phyloP scores from a whole-genome alignment of 2,329 filamentous ascomycete species.

The Albophoma yamanashiensis region DNA sequence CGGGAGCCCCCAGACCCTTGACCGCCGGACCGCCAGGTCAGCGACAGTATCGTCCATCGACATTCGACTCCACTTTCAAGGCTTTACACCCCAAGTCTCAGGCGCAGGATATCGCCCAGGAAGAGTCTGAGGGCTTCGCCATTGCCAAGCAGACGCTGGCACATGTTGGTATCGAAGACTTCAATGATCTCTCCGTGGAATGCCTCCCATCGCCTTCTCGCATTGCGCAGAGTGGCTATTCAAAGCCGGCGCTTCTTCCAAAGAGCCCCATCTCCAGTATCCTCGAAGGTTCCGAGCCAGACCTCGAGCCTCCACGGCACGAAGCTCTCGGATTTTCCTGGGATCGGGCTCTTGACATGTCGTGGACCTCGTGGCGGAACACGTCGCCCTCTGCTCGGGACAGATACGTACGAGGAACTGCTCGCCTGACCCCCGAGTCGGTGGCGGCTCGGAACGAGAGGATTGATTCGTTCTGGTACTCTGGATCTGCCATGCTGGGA shows the following conservation, averaged over 20 bases:
- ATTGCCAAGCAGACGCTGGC: slow-evolving; percentile 11
- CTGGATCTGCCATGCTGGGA: slow-evolving; percentile 12
- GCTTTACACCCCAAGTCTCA: slow-evolving; percentile 16
- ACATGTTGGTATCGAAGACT: slow-evolving; percentile 11
- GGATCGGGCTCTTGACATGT: not conserved
- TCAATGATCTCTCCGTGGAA: not conserved
- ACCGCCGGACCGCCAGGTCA: slow-evolving; percentile 45
- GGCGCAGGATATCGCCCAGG: slow-evolving; percentile 11
- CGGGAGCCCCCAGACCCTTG: slow-evolving; percentile 37
- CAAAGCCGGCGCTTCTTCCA: not conserved
- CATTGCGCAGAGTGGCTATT: not conserved
- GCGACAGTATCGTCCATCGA: slow-evolving; percentile 35
- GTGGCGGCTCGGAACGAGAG: slow-evolving; percentile 12
- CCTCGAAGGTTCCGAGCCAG: not conserved
- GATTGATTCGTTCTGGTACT: slow-evolving; percentile 26
- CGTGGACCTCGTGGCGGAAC: not conserved
- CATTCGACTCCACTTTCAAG: slow-evolving; percentile 27
- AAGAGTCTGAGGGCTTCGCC: slow-evolving; percentile 13
- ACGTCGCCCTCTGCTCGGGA: not conserved
- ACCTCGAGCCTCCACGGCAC: not conserved
- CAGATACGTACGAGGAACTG: not conserved
- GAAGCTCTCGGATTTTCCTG: not conserved
- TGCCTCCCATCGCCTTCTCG: not conserved
- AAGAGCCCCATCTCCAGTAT: not conserved
- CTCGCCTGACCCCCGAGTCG: not conserved